These are phyloP conservation scores for Euphorbia schlechtendalii DNA, from an alignment of 441 rosid genomes.

Conservation along the genomic window DNA sequence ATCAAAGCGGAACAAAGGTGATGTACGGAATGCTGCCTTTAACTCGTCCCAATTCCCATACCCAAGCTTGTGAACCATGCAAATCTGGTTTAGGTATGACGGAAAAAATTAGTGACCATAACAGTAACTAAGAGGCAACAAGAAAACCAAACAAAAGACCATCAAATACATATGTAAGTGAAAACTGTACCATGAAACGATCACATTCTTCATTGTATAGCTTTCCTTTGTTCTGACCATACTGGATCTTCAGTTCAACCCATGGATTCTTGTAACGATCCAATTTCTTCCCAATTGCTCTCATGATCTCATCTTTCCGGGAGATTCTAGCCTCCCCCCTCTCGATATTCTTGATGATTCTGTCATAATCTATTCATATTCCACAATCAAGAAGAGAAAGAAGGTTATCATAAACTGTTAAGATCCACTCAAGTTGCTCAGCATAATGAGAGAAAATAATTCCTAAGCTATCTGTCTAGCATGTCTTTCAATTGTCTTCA, in stretches of 20 bases:
- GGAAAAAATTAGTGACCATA: constrained; percentile 11
- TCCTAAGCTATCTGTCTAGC: neutral
- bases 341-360: constrained; percentile 97
- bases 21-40: constrained; percentile 81
- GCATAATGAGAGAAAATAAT: neutral
- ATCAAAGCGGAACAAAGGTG: constrained; percentile 82
- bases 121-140: neutral
- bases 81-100: constrained; percentile 43
- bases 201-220: constrained; percentile 98
- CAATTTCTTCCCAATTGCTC: constrained; percentile 94
- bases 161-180: neutral
- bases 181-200: constrained; percentile 73
- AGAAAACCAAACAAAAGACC: neutral
- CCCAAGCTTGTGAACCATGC: constrained; percentile 99
- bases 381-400: constrained; percentile 5
- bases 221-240: constrained; percentile 99
- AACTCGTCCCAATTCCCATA: constrained; percentile 99
- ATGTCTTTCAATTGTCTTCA: neutral
- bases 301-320: constrained; percentile 98
- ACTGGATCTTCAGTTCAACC: constrained; percentile 96
- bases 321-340: constrained; percentile 96
- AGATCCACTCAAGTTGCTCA: neutral
- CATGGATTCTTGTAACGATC: constrained; percentile 98
- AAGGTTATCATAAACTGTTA: neutral
- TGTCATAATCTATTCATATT: constrained; percentile 60